Evolutionary conservation across 108 stramenopile species (phyloP).

Genomic region (Epithemia pelagica): DNA sequence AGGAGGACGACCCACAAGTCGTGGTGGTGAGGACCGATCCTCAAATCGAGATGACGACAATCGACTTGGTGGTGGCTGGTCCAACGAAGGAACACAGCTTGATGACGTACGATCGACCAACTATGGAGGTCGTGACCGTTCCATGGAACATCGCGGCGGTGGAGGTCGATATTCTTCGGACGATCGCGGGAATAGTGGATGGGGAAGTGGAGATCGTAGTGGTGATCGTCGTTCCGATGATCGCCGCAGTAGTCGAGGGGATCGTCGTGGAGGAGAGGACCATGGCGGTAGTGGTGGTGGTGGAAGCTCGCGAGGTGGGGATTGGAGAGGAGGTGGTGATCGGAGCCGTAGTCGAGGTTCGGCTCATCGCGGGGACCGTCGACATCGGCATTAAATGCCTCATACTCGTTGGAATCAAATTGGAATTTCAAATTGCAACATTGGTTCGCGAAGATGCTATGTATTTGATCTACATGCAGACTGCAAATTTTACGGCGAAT

Average conservation of each 20-base stretch:
- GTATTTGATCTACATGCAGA: too few relatives aligned
- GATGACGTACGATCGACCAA: not conserved
- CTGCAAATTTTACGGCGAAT: too few relatives aligned
- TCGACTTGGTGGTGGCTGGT: not conserved
- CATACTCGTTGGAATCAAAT: not conserved
- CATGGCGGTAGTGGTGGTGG: constrained; percentile 8
- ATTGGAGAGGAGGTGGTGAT: not conserved
- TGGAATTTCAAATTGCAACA: too few relatives aligned
- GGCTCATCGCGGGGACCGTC: not conserved
- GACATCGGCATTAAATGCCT: not conserved
- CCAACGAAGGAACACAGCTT: not conserved
- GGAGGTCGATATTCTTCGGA: constrained; percentile 14
- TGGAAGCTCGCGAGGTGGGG: too few relatives aligned
- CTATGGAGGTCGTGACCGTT: not conserved
- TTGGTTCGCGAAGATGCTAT: too few relatives aligned
- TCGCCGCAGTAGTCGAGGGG: constrained; percentile 12
- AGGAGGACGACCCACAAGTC: constrained; percentile 1
- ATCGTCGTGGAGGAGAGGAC: constrained; percentile 5
- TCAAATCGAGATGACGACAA: not conserved
- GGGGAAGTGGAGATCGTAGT: constrained; percentile 1
- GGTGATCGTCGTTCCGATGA: constrained; percentile 4
- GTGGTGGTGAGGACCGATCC: constrained; percentile 1
- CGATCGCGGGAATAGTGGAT: constrained; percentile 23
- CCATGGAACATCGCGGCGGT: too few relatives aligned
- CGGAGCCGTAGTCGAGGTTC: not conserved